phyloP scores from a whole-genome alignment of 257 asterid genomes.

The Datura wrightii region DNA sequence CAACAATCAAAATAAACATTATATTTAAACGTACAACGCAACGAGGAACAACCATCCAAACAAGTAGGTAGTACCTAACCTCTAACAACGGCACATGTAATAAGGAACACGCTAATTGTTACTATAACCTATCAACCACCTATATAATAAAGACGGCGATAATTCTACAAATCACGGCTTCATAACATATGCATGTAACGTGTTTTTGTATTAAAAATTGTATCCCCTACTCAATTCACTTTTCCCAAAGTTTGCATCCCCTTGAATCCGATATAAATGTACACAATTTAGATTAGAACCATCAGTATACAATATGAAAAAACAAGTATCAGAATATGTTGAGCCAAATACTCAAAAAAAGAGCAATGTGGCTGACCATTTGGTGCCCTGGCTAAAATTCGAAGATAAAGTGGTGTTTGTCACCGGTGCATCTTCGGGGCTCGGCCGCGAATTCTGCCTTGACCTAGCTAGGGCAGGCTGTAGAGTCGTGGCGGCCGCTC shows the following conservation, averaged over 20 bases:
- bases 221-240: neutral
- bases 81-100: too few species aligned
- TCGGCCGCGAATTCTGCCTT: conserved; percentile 69
- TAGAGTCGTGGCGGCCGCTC: conserved; percentile 69
- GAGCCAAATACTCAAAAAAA: neutral
- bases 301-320: neutral
- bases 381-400: conserved; percentile 75
- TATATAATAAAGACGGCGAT: too few species aligned
- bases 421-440: conserved; percentile 85
- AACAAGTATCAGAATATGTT: neutral
- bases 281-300: neutral
- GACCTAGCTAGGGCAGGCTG: conserved; percentile 77
- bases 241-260: neutral
- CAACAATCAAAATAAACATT: too few species aligned
- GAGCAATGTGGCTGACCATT: conserved; percentile 14
- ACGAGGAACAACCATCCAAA: too few species aligned
- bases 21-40: too few species aligned
- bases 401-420: conserved; percentile 67
- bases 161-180: too few species aligned
- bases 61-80: too few species aligned
- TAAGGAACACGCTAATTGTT: too few species aligned
- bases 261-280: neutral
- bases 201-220: neutral
- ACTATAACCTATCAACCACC: too few species aligned
- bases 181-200: neutral